phyloP scores from a whole-genome alignment of 1,139 yeast genomes.

The Kodamaea derodonti region DNA sequence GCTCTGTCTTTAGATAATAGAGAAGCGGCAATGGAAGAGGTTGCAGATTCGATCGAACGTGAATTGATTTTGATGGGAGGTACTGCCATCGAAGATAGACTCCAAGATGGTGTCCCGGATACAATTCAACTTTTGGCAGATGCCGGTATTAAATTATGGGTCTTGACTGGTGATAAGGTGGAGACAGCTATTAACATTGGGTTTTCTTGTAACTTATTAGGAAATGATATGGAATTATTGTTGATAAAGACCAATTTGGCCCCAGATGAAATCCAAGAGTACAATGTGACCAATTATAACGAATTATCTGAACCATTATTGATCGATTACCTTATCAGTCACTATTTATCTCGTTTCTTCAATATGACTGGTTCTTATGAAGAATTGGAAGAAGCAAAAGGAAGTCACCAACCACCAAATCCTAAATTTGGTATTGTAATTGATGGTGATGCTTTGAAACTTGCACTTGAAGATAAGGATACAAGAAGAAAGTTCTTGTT shows the following conservation, averaged over 20 bases:
- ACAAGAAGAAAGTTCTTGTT: conserved; percentile 68
- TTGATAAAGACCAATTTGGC: conserved; percentile 33
- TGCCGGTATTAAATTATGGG: conserved; percentile 53
- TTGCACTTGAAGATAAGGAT: conserved; percentile 59
- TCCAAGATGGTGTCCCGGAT: conserved; percentile 52
- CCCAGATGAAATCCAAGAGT: conserved; percentile 29
- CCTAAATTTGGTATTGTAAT: conserved; percentile 79
- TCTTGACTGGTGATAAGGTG: conserved; percentile 49
- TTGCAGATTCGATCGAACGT: conserved; percentile 45
- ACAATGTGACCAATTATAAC: conserved; percentile 30
- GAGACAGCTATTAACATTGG: conserved; percentile 53
- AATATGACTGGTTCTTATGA: conserved; percentile 57
- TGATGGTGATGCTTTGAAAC: conserved; percentile 87
- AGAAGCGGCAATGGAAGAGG: conserved; percentile 44
- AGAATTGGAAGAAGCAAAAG: conserved; percentile 58
- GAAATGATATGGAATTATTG: conserved; percentile 44
- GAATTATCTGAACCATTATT: conserved; percentile 24
- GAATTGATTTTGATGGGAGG: conserved; percentile 47
- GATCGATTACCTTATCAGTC: conserved; percentile 55
- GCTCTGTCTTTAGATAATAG: conserved; percentile 41
- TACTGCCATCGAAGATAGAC: conserved; percentile 49
- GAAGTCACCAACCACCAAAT: conserved; percentile 74
- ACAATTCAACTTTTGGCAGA: conserved; percentile 40
- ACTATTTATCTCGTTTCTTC: conserved; percentile 60
- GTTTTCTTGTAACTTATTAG: conserved; percentile 48